phyloP scores from a whole-genome alignment of 2,329 filamentous ascomycete genomes.

The Fusarium goolgardi region DNA sequence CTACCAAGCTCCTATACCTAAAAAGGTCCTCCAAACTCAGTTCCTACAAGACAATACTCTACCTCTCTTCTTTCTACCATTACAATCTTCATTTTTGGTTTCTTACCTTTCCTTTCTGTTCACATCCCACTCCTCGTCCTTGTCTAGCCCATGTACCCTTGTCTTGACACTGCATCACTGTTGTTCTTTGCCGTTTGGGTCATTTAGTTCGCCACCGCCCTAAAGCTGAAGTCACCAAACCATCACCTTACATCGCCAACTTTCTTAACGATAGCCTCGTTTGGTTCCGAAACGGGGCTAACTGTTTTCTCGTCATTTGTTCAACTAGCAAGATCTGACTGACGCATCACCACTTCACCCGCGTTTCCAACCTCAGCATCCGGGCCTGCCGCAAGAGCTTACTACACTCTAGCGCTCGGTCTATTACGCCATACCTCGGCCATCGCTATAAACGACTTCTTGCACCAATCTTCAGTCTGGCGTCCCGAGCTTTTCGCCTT shows the following conservation, averaged over 20 bases:
- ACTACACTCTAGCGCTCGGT: constrained; percentile 10
- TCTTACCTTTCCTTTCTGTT: background rate
- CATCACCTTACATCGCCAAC: constrained; percentile 28
- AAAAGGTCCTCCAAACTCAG: background rate
- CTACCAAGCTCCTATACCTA: background rate
- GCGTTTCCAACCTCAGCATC: constrained; percentile 7
- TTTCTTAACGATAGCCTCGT: constrained; percentile 18
- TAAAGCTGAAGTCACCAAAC: constrained; percentile 25
- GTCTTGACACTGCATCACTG: constrained; percentile 33
- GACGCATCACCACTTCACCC: constrained; percentile 1
- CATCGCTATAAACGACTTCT: constrained; percentile 10
- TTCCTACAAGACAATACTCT: constrained; percentile 10
- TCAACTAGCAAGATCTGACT: background rate
- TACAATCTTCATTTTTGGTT: background rate
- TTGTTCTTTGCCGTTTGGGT: constrained; percentile 30
- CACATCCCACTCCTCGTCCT: constrained; percentile 3
- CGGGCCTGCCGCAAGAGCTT: constrained; percentile 5
- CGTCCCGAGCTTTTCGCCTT: constrained; percentile 66
- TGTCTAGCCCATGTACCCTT: constrained; percentile 8
- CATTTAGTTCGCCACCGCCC: constrained; percentile 37
- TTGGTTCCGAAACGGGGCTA: constrained; percentile 9
- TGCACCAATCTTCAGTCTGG: constrained; percentile 59
- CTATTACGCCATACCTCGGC: constrained; percentile 4
- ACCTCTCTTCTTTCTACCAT: background rate
- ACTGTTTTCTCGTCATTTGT: constrained; percentile 8